Base-by-base conservation (phyloP, 495 filamentous ascomycete species). In the Penicillium silybi region DNA sequence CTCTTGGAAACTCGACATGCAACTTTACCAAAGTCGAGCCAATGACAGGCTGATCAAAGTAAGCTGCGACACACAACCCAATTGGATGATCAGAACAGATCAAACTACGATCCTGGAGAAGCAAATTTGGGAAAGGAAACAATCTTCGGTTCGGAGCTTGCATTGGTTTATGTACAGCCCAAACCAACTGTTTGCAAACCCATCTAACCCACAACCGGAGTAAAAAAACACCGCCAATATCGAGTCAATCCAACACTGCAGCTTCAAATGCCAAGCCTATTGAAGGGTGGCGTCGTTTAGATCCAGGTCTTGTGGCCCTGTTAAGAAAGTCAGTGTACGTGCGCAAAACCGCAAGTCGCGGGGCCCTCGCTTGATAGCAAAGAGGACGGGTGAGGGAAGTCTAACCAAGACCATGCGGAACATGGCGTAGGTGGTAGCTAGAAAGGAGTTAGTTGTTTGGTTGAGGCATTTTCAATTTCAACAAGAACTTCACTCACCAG, bases 301-400 rank as follows among this genome's bases (percentile, higher is more conserved):
- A 87, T 92, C 83, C 85, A 93, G 46, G 88, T 93, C 85, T 92
- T 96, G 76, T 96, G 83, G 65, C 91, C 90, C 72, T 84, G 49
- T 61, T 58, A 13, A 46, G 7, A 42, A 41, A n/a, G 42, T 72
- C 53, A 73, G 66, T 47, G 62, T 43, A 13, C 57, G 48, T 47
- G 34, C n/a, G 35, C 22, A 9, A n/a, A 22, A 26, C 22, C 16
- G 4, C 35, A 2, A 26, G n/a, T 39, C n/a, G 32, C 18, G 11
- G 13, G 23, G 18, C 18, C 17, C 20, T 29, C 52, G 41, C 26
- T 26, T 44, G 10, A 44, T 54, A 41, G 17, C 16, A 4, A 37
- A 11, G 29, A 8, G 32, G 43, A 19, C 32, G 48, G 20, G 11
- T 1, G 16, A 35, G 34, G 37, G 45, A 32, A 11, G 35, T 71